Evolutionary conservation across 805 yeast species (phyloP).

Genomic region (Deakozyma indianensis): DNA sequence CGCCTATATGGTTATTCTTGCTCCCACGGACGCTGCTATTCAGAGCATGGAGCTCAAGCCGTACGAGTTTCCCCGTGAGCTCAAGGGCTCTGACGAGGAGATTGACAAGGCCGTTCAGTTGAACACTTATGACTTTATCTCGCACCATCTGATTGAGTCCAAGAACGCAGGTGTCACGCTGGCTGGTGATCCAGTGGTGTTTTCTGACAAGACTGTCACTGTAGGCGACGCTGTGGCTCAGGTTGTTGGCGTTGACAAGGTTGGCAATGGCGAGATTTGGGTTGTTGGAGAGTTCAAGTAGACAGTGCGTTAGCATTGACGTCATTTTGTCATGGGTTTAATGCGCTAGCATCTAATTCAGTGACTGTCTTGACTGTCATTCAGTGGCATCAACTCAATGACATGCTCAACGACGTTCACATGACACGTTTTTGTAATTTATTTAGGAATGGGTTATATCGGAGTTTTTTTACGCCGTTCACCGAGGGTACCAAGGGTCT

Average conservation of each 20-base stretch:
- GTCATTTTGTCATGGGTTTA: too few relatives aligned
- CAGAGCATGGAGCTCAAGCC: constrained; percentile 42
- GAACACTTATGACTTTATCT: neutral
- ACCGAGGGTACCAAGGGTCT: too few relatives aligned
- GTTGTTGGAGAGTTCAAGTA: constrained; percentile 6
- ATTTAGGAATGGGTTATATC: too few relatives aligned
- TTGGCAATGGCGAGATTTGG: constrained; percentile 20
- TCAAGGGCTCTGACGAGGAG: constrained; percentile 19
- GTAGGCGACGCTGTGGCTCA: constrained; percentile 8
- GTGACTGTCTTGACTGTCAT: too few relatives aligned
- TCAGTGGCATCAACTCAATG: too few relatives aligned
- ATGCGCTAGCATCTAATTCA: too few relatives aligned
- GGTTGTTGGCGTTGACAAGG: constrained; percentile 9
- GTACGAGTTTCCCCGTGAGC: constrained; percentile 64
- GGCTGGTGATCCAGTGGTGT: constrained; percentile 5
- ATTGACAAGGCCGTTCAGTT: constrained; percentile 5
- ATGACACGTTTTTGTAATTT: too few relatives aligned
- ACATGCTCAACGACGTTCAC: too few relatives aligned
- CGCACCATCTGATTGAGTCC: constrained; percentile 4
- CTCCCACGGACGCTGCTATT: constrained; percentile 58
- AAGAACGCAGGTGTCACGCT: constrained; percentile 5
- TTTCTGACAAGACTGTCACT: constrained; percentile 6
- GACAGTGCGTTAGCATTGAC: too few relatives aligned
- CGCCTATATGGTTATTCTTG: constrained; percentile 39
- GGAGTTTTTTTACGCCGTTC: too few relatives aligned